A percentile compares a stretch with the other conserved stretches of the same genome.
Conservation (phyloP, 208 protist genomes). For the Trypanosoma boissoni region DNA sequence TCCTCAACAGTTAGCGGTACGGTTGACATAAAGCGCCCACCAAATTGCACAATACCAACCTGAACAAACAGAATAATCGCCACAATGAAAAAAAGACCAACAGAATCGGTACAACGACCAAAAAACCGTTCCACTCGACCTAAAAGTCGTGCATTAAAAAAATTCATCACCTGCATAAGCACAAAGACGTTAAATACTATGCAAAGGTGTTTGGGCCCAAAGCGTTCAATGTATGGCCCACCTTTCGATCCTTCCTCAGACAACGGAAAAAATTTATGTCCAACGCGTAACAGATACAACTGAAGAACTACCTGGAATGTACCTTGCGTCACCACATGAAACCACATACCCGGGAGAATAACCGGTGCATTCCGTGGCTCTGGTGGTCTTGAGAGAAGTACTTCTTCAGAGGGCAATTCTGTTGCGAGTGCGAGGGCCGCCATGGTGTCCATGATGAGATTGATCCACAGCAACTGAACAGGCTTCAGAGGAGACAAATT, state of each 20-base stretch:
- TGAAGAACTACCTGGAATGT: constrained; percentile 73
- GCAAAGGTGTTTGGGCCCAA: constrained; percentile 59
- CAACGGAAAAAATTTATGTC: constrained; percentile 23
- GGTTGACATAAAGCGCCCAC: constrained; percentile 76
- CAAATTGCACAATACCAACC: constrained; percentile 71
- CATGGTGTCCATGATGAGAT: constrained; percentile 94
- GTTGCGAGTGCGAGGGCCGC: constrained; percentile 90
- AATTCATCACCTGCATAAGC: constrained; percentile 89
- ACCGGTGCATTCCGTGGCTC: constrained; percentile 83
- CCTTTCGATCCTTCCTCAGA: not conserved
- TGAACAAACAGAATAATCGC: constrained; percentile 56
- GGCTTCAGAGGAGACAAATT: constrained; percentile 87
- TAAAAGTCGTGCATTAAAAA: constrained; percentile 85
- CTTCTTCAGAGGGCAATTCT: constrained; percentile 71
- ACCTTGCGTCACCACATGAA: constrained; percentile 75
- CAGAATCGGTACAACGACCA: constrained; percentile 50
- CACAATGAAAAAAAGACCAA: constrained; percentile 61
- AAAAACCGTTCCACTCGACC: constrained; percentile 52
- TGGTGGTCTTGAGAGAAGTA: constrained; percentile 70
- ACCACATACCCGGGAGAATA: constrained; percentile 91
- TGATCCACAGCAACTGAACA: constrained; percentile 93
- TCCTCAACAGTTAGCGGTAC: constrained; percentile 61
- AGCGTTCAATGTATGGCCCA: constrained; percentile 22
- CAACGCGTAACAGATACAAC: constrained; percentile 52
- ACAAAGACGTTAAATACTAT: constrained; percentile 89